These are phyloP conservation scores for Helicocarpus griseus DNA, from an alignment of 2,329 filamentous ascomycete genomes.

Conservation along the genomic window DNA sequence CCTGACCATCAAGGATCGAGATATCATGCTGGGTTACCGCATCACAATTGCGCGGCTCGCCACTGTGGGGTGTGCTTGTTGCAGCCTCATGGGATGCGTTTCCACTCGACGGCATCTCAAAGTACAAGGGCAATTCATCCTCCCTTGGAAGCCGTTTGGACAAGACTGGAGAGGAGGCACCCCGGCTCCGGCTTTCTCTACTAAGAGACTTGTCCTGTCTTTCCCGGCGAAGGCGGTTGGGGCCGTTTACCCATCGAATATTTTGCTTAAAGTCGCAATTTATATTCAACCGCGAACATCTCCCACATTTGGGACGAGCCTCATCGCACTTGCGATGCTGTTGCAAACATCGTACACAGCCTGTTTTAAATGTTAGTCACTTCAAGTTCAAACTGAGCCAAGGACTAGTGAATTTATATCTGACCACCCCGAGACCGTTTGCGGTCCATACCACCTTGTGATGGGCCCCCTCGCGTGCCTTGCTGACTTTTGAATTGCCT, in stretches of 20 bases:
- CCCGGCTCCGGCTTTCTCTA: not conserved
- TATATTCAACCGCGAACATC: not conserved
- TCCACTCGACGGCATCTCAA: not conserved
- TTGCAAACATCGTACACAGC: conserved; percentile 1
- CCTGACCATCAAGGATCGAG: not conserved
- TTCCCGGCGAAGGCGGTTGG: not conserved
- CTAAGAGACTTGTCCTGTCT: not conserved
- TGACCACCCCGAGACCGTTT: conserved; percentile 4
- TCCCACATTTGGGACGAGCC: not conserved
- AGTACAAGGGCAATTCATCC: not conserved
- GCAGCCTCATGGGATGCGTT: not conserved
- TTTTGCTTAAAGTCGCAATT: not conserved
- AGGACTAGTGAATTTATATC: not conserved
- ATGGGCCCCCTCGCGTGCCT: no score
- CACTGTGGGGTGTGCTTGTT: not conserved
- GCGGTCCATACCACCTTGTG: not conserved
- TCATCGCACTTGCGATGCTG: conserved; percentile 4
- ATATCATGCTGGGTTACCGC: not conserved
- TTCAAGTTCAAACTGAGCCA: not conserved
- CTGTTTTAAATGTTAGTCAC: not conserved
- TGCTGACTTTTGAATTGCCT: no score
- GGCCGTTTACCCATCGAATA: conserved; percentile 2
- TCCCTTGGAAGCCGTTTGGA: not conserved
- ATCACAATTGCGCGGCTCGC: no score
- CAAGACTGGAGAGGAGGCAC: not conserved